Conservation (phyloP, 2,329 filamentous ascomycete genomes). For the Claviceps cyperi region DNA sequence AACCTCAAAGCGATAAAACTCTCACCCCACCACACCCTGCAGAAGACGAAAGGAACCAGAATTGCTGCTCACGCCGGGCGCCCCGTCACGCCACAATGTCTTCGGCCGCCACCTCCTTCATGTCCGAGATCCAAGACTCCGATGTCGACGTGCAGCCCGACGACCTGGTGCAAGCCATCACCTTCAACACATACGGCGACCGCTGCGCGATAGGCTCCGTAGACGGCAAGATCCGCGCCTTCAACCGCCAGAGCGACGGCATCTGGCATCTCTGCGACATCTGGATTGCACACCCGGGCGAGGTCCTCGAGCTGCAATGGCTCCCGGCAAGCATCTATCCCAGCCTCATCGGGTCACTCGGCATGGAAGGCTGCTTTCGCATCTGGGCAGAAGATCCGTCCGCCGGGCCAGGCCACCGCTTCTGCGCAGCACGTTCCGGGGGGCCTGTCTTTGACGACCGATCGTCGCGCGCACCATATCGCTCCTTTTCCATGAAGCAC, state of each 20-base stretch:
- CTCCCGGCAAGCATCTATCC: slow-evolving; percentile 78
- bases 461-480: slow-evolving; percentile 47
- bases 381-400: slow-evolving; percentile 86
- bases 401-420: slow-evolving; percentile 66
- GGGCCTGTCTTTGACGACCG: slow-evolving; percentile 40
- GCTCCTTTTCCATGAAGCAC: slow-evolving; percentile 72
- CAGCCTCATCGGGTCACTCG: slow-evolving; percentile 73
- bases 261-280: slow-evolving; percentile 71
- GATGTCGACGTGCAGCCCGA: slow-evolving; percentile 54
- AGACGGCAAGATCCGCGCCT: slow-evolving; percentile 85
- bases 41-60: no score
- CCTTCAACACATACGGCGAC: slow-evolving; percentile 86
- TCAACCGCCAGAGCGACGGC: slow-evolving; percentile 66
- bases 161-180: slow-evolving; percentile 69
- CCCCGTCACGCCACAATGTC: slow-evolving; percentile 11
- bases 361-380: slow-evolving; percentile 78
- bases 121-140: slow-evolving; percentile 33
- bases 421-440: slow-evolving; percentile 46
- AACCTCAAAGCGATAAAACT: no score
- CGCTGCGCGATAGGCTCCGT: slow-evolving; percentile 83
- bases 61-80: no score
- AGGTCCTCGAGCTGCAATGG: slow-evolving; percentile 91
- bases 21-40: no score
- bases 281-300: slow-evolving; percentile 80
- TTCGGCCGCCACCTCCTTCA: slow-evolving; percentile 20